Conservation (phyloP, 306 rosid genomes). For the Sindora glabra region DNA sequence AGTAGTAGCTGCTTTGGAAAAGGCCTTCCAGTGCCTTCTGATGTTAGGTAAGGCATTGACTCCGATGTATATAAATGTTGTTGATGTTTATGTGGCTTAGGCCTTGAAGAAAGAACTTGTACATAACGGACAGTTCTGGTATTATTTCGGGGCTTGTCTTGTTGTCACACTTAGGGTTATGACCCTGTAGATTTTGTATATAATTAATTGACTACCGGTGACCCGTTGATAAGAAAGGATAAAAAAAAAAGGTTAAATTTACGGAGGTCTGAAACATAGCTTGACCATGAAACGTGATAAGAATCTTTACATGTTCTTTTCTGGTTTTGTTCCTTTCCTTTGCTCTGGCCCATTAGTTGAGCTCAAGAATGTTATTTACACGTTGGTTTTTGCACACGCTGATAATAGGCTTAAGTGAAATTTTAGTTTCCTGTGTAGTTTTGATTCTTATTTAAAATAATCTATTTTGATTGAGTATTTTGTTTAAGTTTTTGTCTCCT, state of each 20-base stretch:
- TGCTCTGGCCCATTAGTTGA: too few relatives aligned
- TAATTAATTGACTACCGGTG: conserved; percentile 2
- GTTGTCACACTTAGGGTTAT: conserved; percentile 18
- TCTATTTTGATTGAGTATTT: too few relatives aligned
- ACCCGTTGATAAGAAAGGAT: not conserved
- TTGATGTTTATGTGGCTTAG: conserved; percentile 1
- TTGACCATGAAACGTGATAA: too few relatives aligned
- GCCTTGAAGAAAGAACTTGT: conserved; percentile 35
- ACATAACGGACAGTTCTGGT: conserved; percentile 28
- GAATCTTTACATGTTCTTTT: too few relatives aligned
- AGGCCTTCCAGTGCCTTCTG: conserved; percentile 30
- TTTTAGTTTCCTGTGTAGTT: too few relatives aligned
- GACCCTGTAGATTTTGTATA: conserved; percentile 5
- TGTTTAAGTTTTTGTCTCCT: too few relatives aligned
- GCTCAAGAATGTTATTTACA: too few relatives aligned
- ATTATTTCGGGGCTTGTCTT: conserved; percentile 13
- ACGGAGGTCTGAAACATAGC: too few relatives aligned
- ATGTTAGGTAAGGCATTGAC: conserved; percentile 25
- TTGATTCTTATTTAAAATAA: too few relatives aligned
- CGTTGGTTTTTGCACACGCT: too few relatives aligned
- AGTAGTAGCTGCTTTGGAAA: conserved; percentile 30
- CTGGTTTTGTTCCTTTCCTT: too few relatives aligned
- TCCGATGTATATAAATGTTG: conserved; percentile 6
- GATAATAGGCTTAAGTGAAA: too few relatives aligned
- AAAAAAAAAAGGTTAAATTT: not conserved